Evolutionary conservation across 2,329 filamentous ascomycete species (phyloP).

Genomic region (Pseudofabraea citricarpa): DNA sequence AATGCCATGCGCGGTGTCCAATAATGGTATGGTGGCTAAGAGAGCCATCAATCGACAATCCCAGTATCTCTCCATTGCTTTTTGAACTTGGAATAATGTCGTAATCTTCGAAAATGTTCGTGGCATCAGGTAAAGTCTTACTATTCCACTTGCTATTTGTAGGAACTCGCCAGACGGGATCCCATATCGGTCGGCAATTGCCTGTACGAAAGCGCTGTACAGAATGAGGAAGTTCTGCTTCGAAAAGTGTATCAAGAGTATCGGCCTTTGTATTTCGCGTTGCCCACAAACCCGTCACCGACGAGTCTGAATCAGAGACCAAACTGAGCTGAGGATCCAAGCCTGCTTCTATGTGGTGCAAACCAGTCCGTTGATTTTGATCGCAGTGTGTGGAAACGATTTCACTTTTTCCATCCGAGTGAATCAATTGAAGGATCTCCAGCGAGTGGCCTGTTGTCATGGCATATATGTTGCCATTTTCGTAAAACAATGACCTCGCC

Average conservation of each 20-base stretch:
- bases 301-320: conserved; percentile 26
- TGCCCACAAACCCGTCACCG: conserved; percentile 25
- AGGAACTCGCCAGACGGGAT: conserved; percentile 12
- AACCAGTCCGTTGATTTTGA: conserved; percentile 23
- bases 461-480: conserved; percentile 42
- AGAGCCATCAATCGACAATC: conserved; percentile 64
- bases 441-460: conserved; percentile 52
- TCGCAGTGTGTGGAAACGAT: conserved; percentile 26
- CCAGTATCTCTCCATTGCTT: conserved; percentile 46
- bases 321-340: conserved; percentile 18
- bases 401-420: conserved; percentile 15
- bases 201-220: conserved; percentile 52
- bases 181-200: conserved; percentile 36
- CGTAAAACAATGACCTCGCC: conserved; percentile 43
- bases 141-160: neutral
- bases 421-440: conserved; percentile 42
- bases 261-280: conserved; percentile 22
- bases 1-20: conserved; percentile 53
- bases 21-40: conserved; percentile 67
- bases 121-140: neutral
- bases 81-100: neutral
- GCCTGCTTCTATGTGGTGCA: conserved; percentile 18
- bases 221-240: conserved; percentile 49
- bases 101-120: neutral
- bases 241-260: conserved; percentile 40